Base-by-base conservation (phyloP, 345 rosid genomes). In the Linum lewisii region DNA sequence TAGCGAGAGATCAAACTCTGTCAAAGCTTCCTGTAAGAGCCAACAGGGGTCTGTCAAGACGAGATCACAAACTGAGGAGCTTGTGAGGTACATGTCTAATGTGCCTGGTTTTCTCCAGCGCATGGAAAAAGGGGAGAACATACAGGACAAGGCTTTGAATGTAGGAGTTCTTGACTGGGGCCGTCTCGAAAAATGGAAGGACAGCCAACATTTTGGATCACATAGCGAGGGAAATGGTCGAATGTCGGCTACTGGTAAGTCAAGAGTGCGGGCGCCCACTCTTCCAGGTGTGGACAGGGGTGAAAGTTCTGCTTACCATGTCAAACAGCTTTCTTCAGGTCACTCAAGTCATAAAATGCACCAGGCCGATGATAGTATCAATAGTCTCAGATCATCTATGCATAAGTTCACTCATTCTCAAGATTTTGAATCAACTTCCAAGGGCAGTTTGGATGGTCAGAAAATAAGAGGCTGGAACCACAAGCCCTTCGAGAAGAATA, bases 81-180 rank as follows among this genome's bases (percentile, higher is more conserved):
- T 86, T 42, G 77, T 92, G 62, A 88, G 69, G 73, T 78, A 86
- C 70, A 92, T 92, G 95, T 83, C 93, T 0, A 72, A 78, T 67
- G 70, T 91, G 79, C 92, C 96, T 1, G 69, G 69, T 68, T 88
- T 81, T 75, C 89, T 86, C 63, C 89, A 84, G 77, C 74, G 65
- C 20, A 21, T 75, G 58, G 86, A 83, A 47, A 78, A 51, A 52
- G 73, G 68, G 36, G 84, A 77, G 54, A 73, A 70, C n/a, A 16
- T 65, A 9, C 80, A 81, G 51, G 90, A 73, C 56, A 84, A 83
- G 66, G 90, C 80, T 63, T 66, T 88, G 75, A 84, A 83, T 78
- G 78, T 88, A 38, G 96, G 98, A 54, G 98, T 92, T 69, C 71
- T 92, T 71, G 98, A 92, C 69, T 86, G 96, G 98, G 70, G 71